Base-by-base conservation (phyloP, 2,329 filamentous ascomycete genomes). In the Trichocomaceae sp. region DNA sequence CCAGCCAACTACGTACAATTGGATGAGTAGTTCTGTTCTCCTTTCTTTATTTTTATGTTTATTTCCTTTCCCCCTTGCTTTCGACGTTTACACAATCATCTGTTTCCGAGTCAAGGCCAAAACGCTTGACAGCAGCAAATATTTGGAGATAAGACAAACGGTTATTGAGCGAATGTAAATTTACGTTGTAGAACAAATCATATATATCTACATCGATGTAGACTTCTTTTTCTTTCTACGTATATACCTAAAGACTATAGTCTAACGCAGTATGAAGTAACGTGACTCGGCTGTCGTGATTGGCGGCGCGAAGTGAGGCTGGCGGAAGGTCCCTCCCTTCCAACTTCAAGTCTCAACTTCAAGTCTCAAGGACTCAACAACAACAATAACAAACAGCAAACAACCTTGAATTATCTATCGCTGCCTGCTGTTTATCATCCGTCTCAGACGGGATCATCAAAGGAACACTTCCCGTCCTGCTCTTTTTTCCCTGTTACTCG, bases 1-100 rank as follows among this genome's bases (percentile, higher is more conserved):
- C 76, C 76, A 9, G 73, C 75, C n/a, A 77, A 77, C 60, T 78
- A 78, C 58, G 76, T 77, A 22, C 66, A 75, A 57, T 61, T 76
- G 57, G 64, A 74, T 53, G 61, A 69, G 54, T 73, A 44, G 42
- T 31, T 39, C 15, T 37, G 5, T 49, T 20, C 17, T 33, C 9
- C 23, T 20, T 19, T 44, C 47, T 29, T 12, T 3, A 8, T 20
- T 47, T 8, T 20, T 17, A n/a, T n/a, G n/a, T n/a, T n/a, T n/a
- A n/a, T n/a, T 42, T n/a, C 3, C 13, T 47, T 47, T 2, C 13
- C 13, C 15, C n/a, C 10, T 42, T 22, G 17, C 39, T 12, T 42
- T 42, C 39, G n/a, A 42, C 22, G 39, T 42, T 22, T 42, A 20
- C 19, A 13, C 10, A 8, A 17, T 22, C 37, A 41, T 41, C 39